Base-by-base conservation (phyloP, 129 eudicot genomes). In the Chrysanthemum lavandulifolium region DNA sequence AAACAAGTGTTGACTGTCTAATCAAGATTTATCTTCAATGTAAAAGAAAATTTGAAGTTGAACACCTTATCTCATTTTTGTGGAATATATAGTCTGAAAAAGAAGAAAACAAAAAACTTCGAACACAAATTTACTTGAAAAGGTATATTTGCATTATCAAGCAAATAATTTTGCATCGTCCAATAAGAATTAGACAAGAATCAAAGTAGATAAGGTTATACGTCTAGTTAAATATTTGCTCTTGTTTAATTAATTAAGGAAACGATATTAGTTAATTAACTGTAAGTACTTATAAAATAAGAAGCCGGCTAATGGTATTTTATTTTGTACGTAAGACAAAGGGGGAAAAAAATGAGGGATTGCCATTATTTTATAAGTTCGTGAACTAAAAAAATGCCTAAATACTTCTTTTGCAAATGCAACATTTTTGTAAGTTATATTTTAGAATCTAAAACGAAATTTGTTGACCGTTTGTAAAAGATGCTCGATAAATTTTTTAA, bases 271-370 rank as follows among this genome's bases (percentile, higher is more conserved):
- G 21, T 1, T 48, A 50, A 40, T 61, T 73, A 73, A n/a, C 10
- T 25, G 15, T 57, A 63, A 19, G 19, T 51, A 63, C 23, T 51
- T 25, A 73, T 45, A 73, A 73, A 59, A 10, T 27, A 13, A 3
- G 21, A 74, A 52, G 78, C 78, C 72, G 78, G 78, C 78, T 74
- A 63, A 36, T 63, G 78, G 78, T 64, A 64, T 63, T 51, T 14
- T 9, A 29, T 48, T 60, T 33, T 25, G 71, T 68, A 52, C 33
- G 25, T 53, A 61, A 62, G 11, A 61, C 13, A 67, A 54, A 13
- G 31, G 50, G 40, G 19, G 2, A 29, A 29, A 29, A 29, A 29
- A 29, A 2, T 29, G 4, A 29, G 31, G 31, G 31, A 29, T 29
- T 29, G 4, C 31, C 31, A 3, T 29, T 29, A 29, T 6, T 36